A percentile compares a stretch with the other conserved stretches of the same genome.
Evolutionary conservation across 345 rosid species (phyloP).

Genomic region (Ceriops decandra): DNA sequence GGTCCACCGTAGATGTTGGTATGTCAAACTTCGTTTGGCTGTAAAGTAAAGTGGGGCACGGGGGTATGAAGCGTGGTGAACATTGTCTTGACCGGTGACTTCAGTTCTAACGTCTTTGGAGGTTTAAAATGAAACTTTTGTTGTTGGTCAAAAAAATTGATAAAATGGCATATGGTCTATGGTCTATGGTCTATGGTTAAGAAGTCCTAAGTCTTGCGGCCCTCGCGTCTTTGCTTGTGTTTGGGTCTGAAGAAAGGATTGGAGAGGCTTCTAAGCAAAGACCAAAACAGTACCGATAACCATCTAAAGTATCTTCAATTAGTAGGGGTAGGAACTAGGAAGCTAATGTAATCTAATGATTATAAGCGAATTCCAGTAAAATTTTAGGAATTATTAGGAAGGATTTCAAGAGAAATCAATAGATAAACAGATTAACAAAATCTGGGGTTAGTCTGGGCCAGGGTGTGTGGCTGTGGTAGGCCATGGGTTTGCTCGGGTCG

Average conservation of each 20-base stretch:
- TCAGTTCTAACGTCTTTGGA: not conserved
- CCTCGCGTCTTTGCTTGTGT: constrained; percentile 26
- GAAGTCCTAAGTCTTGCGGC: not conserved
- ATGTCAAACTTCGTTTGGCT: not conserved
- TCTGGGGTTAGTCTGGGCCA: too few relatives aligned
- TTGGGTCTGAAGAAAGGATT: constrained; percentile 34
- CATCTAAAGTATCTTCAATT: not conserved
- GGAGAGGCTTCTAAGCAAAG: constrained; percentile 45
- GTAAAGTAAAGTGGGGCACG: not conserved
- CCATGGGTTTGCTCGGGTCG: too few relatives aligned
- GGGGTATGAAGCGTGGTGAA: not conserved
- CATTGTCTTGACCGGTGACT: not conserved
- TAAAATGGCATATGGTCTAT: not conserved
- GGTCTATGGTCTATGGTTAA: not conserved
- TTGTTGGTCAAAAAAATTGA: not conserved
- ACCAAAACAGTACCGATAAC: not conserved
- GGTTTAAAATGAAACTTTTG: not conserved
- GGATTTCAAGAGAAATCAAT: too few relatives aligned
- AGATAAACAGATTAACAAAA: too few relatives aligned
- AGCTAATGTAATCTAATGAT: too few relatives aligned
- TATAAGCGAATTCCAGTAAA: too few relatives aligned
- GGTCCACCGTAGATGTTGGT: not conserved
- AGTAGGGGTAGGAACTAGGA: not conserved
- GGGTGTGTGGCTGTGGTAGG: too few relatives aligned
- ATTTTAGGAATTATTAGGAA: too few relatives aligned